A percentile compares a stretch with the other conserved stretches of the same genome.
Conservation (phyloP, 1,284 basidiomycete species). For the Peniophora sp. region DNA sequence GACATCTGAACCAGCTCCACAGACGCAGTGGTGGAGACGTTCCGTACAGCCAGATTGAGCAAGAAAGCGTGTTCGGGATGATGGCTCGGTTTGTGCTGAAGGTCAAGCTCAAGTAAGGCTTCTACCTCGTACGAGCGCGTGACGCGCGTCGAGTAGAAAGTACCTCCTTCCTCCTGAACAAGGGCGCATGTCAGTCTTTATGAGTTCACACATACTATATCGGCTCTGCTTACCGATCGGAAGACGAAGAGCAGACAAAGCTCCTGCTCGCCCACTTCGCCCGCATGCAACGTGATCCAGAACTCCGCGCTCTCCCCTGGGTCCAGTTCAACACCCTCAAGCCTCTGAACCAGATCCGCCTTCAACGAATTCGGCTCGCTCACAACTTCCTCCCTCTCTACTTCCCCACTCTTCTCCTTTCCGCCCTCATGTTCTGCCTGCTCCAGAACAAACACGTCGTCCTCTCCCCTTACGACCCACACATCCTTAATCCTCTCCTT, state of each 20-base stretch:
- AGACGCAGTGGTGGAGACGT: constrained; percentile 31
- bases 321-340: constrained; percentile 27
- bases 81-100: constrained; percentile 40
- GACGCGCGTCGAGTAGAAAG: constrained; percentile 50
- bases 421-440: background rate
- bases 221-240: constrained; percentile 45
- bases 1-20: constrained; percentile 50
- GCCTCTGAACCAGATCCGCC: background rate
- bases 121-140: constrained; percentile 51
- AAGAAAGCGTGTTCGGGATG: constrained; percentile 42
- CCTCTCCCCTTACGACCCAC: constrained; percentile 59
- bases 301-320: constrained; percentile 42
- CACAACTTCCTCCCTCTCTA: background rate
- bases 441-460: constrained; percentile 49
- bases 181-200: no score
- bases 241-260: constrained; percentile 60
- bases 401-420: background rate
- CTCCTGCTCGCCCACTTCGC: constrained; percentile 36
- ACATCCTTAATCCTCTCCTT: constrained; percentile 48
- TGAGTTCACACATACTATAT: no score
- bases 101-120: constrained; percentile 43
- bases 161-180: constrained; percentile 32
- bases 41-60: constrained; percentile 52
- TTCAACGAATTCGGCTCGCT: background rate
- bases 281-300: constrained; percentile 45